Percentiles rank a stretch among this genome's conserved stretches.
phyloP scores from a whole-genome alignment of 2,329 filamentous ascomycete species.

The Exserohilum rostratum region DNA sequence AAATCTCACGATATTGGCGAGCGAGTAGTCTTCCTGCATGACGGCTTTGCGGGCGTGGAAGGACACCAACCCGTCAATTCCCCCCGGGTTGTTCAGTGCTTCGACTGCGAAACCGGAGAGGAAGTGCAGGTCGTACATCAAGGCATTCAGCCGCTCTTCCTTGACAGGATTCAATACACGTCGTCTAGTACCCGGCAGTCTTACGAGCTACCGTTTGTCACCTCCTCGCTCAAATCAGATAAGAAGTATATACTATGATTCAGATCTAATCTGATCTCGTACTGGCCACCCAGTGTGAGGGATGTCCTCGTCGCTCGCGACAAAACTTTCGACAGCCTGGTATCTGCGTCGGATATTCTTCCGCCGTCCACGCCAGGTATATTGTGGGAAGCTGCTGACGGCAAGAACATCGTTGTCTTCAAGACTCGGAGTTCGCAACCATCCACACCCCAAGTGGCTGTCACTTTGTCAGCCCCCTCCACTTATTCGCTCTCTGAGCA shows the following conservation, averaged over 20 bases:
- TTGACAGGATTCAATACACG: constrained; percentile 6
- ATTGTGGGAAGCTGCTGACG: constrained; percentile 1
- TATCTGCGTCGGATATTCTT: background rate
- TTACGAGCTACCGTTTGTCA: constrained; percentile 10
- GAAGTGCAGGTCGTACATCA: constrained; percentile 12
- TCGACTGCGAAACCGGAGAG: constrained; percentile 10
- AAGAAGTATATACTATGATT: constrained; percentile 12
- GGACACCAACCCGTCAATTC: constrained; percentile 10
- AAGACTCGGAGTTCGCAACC: constrained; percentile 5
- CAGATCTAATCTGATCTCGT: constrained; percentile 5
- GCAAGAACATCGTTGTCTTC: constrained; percentile 6
- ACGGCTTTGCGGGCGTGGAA: constrained; percentile 7
- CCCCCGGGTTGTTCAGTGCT: constrained; percentile 9
- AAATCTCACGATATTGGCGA: background rate
- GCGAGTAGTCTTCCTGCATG: constrained; percentile 10
- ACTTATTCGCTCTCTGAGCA: constrained; percentile 9
- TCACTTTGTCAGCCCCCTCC: constrained; percentile 8
- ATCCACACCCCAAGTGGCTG: constrained; percentile 10
- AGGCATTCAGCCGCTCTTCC: constrained; percentile 4
- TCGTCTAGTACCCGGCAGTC: constrained; percentile 4
- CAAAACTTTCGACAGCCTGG: background rate
- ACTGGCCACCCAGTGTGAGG: constrained; percentile 7
- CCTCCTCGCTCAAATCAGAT: constrained; percentile 8
- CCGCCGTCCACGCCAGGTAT: constrained; percentile 1
- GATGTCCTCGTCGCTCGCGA: background rate